Base-by-base conservation (phyloP, 2,329 filamentous ascomycete genomes). In the Thermothelomyces thermophilus region DNA sequence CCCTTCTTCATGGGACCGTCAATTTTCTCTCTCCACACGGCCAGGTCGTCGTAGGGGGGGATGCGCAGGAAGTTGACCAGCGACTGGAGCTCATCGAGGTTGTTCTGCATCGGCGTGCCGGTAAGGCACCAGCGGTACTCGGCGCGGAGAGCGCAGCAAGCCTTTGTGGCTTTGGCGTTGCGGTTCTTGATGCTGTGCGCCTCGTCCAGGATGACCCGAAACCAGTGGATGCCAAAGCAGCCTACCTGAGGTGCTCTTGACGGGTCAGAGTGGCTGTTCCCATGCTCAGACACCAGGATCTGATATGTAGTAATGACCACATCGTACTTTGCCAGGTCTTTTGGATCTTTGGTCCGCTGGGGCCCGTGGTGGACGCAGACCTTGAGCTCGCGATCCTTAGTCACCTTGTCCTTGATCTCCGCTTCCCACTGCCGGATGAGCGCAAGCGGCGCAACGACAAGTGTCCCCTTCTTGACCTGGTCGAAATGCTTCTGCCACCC, bases 141-240 rank as follows among this genome's bases (percentile, higher is more conserved):
- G 17, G 88, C 84, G 26, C 84, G 76, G 28, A 98, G 70, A 1
- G 87, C 87, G 64, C 84, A 98, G 58, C 87, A 93, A 1, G 93
- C 90, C 65, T 95, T 90, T 1, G 91, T 95, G 35, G 88, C 84
- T 69, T 98, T 98, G 19, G 93, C 90, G 58, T 94, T 95, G 56
- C 91, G 84, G 64, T 98, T 98, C 72, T 98, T 98, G 77, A 98
- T 96, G 1, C 87, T 95, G 66, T 98, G 93, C 1, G 93, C 93
- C 71, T 98, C 93, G 56, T 98, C 93, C 2, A 98, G 77, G 56
- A 98, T 91, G 54, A 96, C 80, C 45, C 93, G 86, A 71, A 93
- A 97, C 93, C 93, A 98, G 62, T 91, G 83, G 5, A 96, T 73
- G 10, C 88, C 90, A 63, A 96, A 96, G 61, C 90, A 91, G 10